phyloP scores from a whole-genome alignment of 306 rosid genomes.

The cucumber (Cucumis sativus) region Cucumber_9930_V3 NC_026660.2:21266501-21267000 shows the following conservation, averaged over 20 bases:
- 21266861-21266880: conserved; percentile 32
- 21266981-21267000: conserved; percentile 43
- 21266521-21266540: conserved; percentile 58
- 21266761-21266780: conserved; percentile 54
- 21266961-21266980: conserved; percentile 33
- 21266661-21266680: conserved; percentile 48
- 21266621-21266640: neutral
- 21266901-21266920: conserved; percentile 28
- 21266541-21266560: conserved; percentile 30
- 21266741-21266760: conserved; percentile 82
- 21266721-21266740: conserved; percentile 71
- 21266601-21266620: neutral
- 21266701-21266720: conserved; percentile 69
- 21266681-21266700: conserved; percentile 41
- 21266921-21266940: conserved; percentile 28
- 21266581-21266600: conserved; percentile 44
- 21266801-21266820: conserved; percentile 15
- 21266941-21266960: conserved; percentile 39
- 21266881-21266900: conserved; percentile 4
- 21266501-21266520: conserved; percentile 33
- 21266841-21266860: conserved; percentile 42
- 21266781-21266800: conserved; percentile 27
- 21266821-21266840: conserved; percentile 45
- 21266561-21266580: conserved; percentile 38
- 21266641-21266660: neutral